A percentile compares a stretch with the other conserved stretches of the same genome.
phyloP scores from a whole-genome alignment of 768 basidiomycete genomes.

The Brasilioporus rufonigricans region DNA sequence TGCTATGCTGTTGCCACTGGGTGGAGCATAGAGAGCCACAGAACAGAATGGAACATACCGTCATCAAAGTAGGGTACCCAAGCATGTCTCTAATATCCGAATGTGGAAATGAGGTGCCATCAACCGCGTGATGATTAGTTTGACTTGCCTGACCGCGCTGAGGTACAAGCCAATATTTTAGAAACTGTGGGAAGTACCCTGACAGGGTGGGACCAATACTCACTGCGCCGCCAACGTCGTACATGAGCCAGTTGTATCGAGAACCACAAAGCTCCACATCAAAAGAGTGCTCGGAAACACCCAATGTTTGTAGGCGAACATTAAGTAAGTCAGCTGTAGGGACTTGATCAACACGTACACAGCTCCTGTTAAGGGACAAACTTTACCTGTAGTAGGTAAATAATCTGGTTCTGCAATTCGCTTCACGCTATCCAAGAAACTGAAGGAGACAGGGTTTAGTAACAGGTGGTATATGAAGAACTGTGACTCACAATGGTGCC shows the following conservation, averaged over 20 bases:
- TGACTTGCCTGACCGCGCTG: conserved; percentile 61
- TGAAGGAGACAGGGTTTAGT: conserved; percentile 26
- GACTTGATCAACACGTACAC: not conserved
- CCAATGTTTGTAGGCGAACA: conserved; percentile 77
- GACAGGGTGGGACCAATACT: conserved; percentile 28
- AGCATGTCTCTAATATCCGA: conserved; percentile 56
- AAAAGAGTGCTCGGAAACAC: conserved; percentile 75
- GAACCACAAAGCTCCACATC: conserved; percentile 61
- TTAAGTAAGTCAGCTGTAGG: conserved; percentile 69
- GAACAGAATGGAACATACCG: conserved; percentile 41
- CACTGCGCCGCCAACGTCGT: conserved; percentile 83
- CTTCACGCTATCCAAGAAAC: conserved; percentile 65
- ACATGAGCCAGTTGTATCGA: conserved; percentile 73
- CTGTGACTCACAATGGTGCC: conserved; percentile 60
- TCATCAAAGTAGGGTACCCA: conserved; percentile 89
- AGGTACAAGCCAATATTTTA: conserved; percentile 8
- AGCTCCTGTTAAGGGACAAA: not conserved
- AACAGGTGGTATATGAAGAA: not conserved
- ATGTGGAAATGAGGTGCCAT: conserved; percentile 13
- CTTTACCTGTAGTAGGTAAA: conserved; percentile 63
- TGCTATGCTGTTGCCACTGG: conserved; percentile 18
- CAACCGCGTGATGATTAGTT: conserved; percentile 6
- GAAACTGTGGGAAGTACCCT: not conserved
- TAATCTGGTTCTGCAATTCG: conserved; percentile 71
- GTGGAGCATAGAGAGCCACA: conserved; percentile 4